Conservation (phyloP, 2,329 filamentous ascomycete genomes). For the Aciculosporium take region DNA sequence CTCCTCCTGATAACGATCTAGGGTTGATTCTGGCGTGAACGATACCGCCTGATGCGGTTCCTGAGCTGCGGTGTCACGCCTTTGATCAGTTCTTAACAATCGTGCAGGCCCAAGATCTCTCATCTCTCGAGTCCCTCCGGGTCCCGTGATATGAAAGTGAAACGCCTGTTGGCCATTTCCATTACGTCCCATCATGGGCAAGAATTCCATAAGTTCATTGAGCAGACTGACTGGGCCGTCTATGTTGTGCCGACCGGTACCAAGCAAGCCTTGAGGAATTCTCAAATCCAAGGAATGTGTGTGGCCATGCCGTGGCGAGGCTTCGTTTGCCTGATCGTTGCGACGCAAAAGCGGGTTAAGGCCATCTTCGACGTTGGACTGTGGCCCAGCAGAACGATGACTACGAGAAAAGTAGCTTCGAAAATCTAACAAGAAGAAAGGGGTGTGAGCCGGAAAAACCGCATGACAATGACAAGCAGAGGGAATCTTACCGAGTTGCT, state of each 20-base stretch:
- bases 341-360: constrained; percentile 76
- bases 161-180: constrained; percentile 36
- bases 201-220: constrained; percentile 40
- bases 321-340: constrained; percentile 28
- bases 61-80: constrained; percentile 31
- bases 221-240: constrained; percentile 41
- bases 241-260: constrained; percentile 21
- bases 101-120: constrained; percentile 33
- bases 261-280: constrained; percentile 31
- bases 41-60: constrained; percentile 62
- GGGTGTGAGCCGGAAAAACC: not conserved
- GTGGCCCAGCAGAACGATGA: constrained; percentile 37
- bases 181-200: constrained; percentile 32
- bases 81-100: constrained; percentile 30
- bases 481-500: constrained; percentile 32
- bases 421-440: constrained; percentile 23
- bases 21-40: constrained; percentile 59
- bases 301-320: constrained; percentile 32
- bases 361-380: constrained; percentile 59
- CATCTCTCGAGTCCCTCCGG: constrained; percentile 32
- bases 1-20: constrained; percentile 76
- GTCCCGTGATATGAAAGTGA: constrained; percentile 44
- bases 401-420: constrained; percentile 35
- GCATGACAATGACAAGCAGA: not conserved
- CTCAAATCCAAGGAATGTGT: constrained; percentile 41